These are phyloP conservation scores for Agrocybe praecox DNA, from an alignment of 768 basidiomycete species.

Conservation along the genomic window DNA sequence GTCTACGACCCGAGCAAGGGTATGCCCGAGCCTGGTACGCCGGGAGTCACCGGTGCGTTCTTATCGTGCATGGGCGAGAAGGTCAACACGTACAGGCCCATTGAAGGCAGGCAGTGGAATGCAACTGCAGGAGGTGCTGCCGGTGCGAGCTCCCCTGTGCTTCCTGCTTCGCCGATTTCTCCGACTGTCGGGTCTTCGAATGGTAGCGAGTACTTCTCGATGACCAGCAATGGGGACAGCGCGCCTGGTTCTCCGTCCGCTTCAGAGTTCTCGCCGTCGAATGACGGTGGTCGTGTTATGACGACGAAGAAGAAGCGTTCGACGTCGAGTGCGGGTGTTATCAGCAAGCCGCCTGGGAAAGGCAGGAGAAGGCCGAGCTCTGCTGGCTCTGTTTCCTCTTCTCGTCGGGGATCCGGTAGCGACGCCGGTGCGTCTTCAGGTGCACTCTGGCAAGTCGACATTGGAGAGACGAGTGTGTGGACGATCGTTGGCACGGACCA, in stretches of 20 bases:
- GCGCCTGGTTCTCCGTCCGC: conserved; percentile 71
- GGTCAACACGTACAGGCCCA: conserved; percentile 87
- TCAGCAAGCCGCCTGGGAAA: conserved; percentile 52
- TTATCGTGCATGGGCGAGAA: conserved; percentile 92
- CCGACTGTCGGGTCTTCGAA: conserved; percentile 60
- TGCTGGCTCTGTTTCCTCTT: conserved; percentile 64
- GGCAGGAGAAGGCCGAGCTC: conserved; percentile 77
- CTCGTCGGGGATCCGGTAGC: conserved; percentile 67
- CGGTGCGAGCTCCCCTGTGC: conserved; percentile 55
- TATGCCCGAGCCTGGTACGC: conserved; percentile 75
- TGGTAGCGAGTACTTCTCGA: conserved; percentile 69
- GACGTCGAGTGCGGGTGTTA: conserved; percentile 69
- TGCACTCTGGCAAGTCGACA: conserved; percentile 87
- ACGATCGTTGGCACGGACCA: conserved; percentile 93
- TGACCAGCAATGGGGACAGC: conserved; percentile 51
- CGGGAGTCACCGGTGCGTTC: conserved; percentile 81
- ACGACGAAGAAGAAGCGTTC: conserved; percentile 72
- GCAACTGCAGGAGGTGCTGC: conserved; percentile 31
- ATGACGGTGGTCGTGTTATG: conserved; percentile 78
- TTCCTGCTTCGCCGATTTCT: conserved; percentile 72
- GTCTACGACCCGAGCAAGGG: conserved; percentile 75
- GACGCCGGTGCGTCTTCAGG: conserved; percentile 75
- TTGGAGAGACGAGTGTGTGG: conserved; percentile 94
- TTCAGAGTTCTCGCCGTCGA: conserved; percentile 65
- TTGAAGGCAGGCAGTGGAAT: conserved; percentile 83